Percentiles rank a stretch among this genome's conserved stretches.
Evolutionary conservation across 805 yeast genomes (phyloP).

Genomic region (Yamadazyma akitaensis): DNA sequence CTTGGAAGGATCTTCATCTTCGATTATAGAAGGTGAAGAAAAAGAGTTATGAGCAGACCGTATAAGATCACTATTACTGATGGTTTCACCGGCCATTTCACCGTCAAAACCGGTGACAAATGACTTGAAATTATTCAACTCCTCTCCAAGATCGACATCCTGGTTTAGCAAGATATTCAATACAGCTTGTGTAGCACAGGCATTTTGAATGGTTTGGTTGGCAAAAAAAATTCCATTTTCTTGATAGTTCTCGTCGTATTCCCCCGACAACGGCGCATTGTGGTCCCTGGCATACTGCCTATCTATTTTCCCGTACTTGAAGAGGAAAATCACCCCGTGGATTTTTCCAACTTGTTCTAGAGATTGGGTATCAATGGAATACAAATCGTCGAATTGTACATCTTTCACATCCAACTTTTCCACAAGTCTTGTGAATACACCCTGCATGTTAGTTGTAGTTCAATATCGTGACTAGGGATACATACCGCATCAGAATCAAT

Average conservation of each 20-base stretch:
- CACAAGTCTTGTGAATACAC: constrained; percentile 62
- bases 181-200: constrained; percentile 75
- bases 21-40: constrained; percentile 50
- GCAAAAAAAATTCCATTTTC: constrained; percentile 53
- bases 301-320: constrained; percentile 52
- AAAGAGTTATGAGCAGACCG: constrained; percentile 60
- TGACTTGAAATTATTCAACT: constrained; percentile 43
- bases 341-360: constrained; percentile 38
- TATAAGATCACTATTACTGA: constrained; percentile 56
- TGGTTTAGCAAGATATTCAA: constrained; percentile 48
- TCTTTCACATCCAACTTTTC: constrained; percentile 50
- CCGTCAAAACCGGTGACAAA: constrained; percentile 55
- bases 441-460: constrained; percentile 27
- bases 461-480: not conserved
- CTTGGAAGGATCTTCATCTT: constrained; percentile 37
- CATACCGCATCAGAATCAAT: constrained; percentile 62
- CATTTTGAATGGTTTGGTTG: constrained; percentile 60
- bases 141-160: constrained; percentile 45
- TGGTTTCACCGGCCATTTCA: constrained; percentile 56
- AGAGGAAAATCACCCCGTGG: constrained; percentile 60
- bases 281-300: constrained; percentile 25
- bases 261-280: constrained; percentile 43
- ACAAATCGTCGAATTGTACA: constrained; percentile 57
- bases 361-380: constrained; percentile 46
- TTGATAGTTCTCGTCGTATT: constrained; percentile 33